Base-by-base conservation (phyloP, 2,329 filamentous ascomycete species). In the Stenocarpella maydis region DNA sequence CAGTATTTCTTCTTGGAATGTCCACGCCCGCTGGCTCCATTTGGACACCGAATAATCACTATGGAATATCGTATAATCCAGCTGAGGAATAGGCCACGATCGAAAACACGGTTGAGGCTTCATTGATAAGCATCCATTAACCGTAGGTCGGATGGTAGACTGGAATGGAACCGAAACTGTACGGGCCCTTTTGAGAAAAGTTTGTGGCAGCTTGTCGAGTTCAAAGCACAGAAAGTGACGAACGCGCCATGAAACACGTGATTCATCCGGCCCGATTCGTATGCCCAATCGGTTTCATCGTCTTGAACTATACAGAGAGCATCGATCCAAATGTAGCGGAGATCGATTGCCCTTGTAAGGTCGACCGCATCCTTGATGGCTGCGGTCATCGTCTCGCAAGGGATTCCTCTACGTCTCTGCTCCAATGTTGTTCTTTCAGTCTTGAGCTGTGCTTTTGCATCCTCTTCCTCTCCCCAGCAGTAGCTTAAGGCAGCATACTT, bases 231-330 rank as follows among this genome's bases (percentile, higher is more conserved):
- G 52, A 54, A 39, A 2, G 52, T 54, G 10, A 37, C 31, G n/a
- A 37, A 54, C 3, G 52, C 52, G 17, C 15, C 2, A 2, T 24
- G 19, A 17, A 8, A 54, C 10, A 54, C 52, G n/a, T 6, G 19
- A 7, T 54, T 15, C 52, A 54, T 54, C 31, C 26, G 31, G n/a
- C 31, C 31, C 5, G 52, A 54, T 39, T 54, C 52, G n/a, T 54
- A 37, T 37, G 52, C 37, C 52, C 52, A 54, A 9, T 54, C 52
- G n/a, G 31, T 14, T 17, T 24, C 4, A 39, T 54, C 31, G 19
- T 39, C 52, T 54, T 54, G 52, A 9, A 54, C 12, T 2, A 54
- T 54, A 54, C 52, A 54, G n/a, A 54, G 31, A 54, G 52, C 31
- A 37, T 54, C 52, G 9, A 54, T 54, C 52, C 52, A 54, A 17